Evolutionary conservation across 2,329 filamentous ascomycete species (phyloP).

Genomic region (Nakataea oryzae): DNA sequence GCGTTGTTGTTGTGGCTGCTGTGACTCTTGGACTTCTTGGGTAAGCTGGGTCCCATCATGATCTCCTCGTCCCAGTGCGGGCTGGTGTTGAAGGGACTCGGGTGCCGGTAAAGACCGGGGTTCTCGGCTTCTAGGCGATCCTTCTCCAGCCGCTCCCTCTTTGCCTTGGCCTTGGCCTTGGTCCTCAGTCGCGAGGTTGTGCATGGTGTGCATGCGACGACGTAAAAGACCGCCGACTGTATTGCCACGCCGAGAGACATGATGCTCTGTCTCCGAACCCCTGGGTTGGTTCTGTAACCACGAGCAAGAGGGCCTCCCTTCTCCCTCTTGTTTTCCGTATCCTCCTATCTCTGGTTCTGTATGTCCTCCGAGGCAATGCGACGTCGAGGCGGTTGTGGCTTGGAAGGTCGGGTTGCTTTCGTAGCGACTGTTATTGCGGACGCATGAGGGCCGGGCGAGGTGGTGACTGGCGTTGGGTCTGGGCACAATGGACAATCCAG

Average conservation of each 20-base stretch:
- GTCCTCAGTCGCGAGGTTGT: conserved; percentile 58
- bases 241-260: conserved; percentile 50
- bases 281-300: not conserved
- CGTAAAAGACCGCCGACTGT: conserved; percentile 70
- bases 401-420: not conserved
- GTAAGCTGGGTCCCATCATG: conserved; percentile 63
- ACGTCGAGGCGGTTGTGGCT: not conserved
- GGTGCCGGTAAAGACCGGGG: conserved; percentile 67
- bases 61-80: conserved; percentile 86
- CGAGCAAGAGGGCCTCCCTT: not conserved
- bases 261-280: not conserved
- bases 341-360: not conserved
- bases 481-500: not conserved
- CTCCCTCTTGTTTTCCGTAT: not conserved
- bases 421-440: not conserved
- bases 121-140: conserved; percentile 56
- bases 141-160: conserved; percentile 56
- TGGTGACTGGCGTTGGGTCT: not conserved
- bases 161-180: conserved; percentile 60
- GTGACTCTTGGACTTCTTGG: conserved; percentile 43
- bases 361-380: not conserved
- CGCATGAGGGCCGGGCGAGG: not conserved
- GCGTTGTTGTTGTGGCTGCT: conserved; percentile 35
- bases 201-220: conserved; percentile 71
- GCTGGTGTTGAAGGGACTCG: conserved; percentile 75